phyloP scores from a whole-genome alignment of 345 rosid species.

The Populus nigra region DNA sequence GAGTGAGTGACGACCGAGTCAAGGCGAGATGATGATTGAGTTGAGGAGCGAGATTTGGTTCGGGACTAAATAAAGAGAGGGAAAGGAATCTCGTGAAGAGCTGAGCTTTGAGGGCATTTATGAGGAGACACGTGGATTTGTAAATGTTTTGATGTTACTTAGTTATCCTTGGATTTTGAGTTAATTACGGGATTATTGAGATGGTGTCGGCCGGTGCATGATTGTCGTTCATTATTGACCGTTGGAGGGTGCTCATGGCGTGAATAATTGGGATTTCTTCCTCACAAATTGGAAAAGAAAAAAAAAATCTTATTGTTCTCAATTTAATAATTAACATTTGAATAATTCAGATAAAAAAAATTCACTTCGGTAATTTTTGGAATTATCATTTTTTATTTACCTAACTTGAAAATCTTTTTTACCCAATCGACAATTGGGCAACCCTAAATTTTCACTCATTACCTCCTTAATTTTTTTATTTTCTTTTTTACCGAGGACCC shows the following conservation, averaged over 20 bases:
- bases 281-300: background rate
- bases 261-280: too few species aligned
- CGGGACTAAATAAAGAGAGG: background rate
- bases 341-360: too few species aligned
- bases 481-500: too few species aligned
- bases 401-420: too few species aligned
- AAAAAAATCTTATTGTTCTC: background rate
- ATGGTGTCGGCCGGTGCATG: background rate
- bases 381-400: too few species aligned
- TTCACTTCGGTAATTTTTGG: too few species aligned
- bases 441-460: too few species aligned
- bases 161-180: background rate
- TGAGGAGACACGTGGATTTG: conserved; percentile 20
- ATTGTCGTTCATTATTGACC: background rate
- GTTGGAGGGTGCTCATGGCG: background rate
- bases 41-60: background rate
- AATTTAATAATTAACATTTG: too few species aligned
- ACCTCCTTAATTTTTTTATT: too few species aligned
- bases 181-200: too few species aligned
- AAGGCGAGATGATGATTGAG: background rate
- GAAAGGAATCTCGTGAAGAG: conserved; percentile 23
- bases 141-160: background rate
- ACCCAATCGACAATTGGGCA: too few species aligned
- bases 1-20: background rate
- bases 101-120: conserved; percentile 14